phyloP scores from a whole-genome alignment of 495 filamentous ascomycete genomes.

The Aspergillus sclerotiicarbonarius region DNA sequence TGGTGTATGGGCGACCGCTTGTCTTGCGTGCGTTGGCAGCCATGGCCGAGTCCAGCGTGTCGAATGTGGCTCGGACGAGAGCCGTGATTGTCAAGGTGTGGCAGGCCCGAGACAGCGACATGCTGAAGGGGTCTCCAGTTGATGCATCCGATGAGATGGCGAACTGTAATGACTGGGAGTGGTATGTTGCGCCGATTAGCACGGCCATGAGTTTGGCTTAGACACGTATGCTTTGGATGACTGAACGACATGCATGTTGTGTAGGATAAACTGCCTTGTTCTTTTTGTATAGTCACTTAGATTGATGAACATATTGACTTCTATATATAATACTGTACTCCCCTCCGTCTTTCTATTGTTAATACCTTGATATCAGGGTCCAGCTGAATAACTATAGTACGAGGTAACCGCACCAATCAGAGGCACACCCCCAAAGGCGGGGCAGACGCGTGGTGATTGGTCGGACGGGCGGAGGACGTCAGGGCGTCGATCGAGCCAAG shows the following conservation, averaged over 20 bases:
- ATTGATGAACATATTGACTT: background rate
- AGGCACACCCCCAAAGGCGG: background rate
- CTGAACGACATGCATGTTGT: background rate
- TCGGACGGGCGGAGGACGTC: constrained; percentile 3
- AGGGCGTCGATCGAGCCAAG: background rate
- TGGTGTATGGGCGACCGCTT: constrained; percentile 34
- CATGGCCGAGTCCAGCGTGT: constrained; percentile 41
- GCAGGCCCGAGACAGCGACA: constrained; percentile 41
- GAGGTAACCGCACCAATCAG: background rate
- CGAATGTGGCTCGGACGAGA: constrained; percentile 41
- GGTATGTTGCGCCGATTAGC: constrained; percentile 42
- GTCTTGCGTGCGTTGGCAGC: constrained; percentile 39
- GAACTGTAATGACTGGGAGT: constrained; percentile 42
- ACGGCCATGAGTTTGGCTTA: constrained; percentile 39
- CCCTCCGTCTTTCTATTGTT: too few species aligned
- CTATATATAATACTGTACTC: too few species aligned
- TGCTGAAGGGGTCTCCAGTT: constrained; percentile 25
- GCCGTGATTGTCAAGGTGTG: constrained; percentile 44
- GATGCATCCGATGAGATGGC: constrained; percentile 9
- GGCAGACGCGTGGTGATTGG: background rate
- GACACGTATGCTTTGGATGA: background rate
- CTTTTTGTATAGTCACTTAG: background rate
- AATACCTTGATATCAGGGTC: too few species aligned
- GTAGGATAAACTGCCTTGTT: background rate
- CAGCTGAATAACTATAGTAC: too few species aligned